These are phyloP conservation scores for Solanum microdontum DNA, from an alignment of 257 asterid genomes.

Conservation along the genomic window DNA sequence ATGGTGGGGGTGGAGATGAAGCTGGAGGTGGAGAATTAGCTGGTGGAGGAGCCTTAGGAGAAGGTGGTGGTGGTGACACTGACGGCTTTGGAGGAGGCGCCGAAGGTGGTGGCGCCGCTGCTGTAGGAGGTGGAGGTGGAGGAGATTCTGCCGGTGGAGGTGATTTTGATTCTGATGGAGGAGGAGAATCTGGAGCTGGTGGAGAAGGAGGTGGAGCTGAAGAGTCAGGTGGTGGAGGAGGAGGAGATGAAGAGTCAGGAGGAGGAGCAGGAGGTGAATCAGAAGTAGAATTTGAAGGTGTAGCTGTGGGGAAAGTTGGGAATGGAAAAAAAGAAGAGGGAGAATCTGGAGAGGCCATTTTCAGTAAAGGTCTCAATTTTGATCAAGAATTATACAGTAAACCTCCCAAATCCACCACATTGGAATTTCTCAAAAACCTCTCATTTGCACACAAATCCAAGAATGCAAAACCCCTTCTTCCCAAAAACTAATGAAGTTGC, in stretches of 20 bases:
- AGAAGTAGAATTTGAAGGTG: slow-evolving; percentile 18
- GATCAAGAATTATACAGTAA: background rate
- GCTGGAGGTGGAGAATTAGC: slow-evolving; percentile 22
- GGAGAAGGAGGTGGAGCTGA: slow-evolving; percentile 37
- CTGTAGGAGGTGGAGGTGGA: slow-evolving; percentile 9
- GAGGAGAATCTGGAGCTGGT: slow-evolving; percentile 6
- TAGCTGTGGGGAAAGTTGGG: background rate
- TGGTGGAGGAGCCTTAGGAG: slow-evolving; percentile 26
- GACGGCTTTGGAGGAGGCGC: slow-evolving; percentile 15
- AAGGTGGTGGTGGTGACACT: slow-evolving; percentile 7
- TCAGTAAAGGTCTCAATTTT: background rate
- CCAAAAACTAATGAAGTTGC: background rate
- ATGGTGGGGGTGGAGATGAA: slow-evolving; percentile 19
- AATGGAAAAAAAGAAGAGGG: slow-evolving; percentile 24
- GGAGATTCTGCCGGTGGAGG: slow-evolving; percentile 14
- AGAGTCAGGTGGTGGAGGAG: slow-evolving; percentile 19
- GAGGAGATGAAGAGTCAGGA: slow-evolving; percentile 21
- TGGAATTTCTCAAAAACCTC: background rate
- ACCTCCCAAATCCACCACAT: background rate
- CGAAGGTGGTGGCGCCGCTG: slow-evolving; percentile 1
- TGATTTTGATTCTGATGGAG: slow-evolving; percentile 24
- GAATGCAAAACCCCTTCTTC: background rate
- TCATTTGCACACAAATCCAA: background rate
- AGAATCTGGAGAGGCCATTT: slow-evolving; percentile 25
- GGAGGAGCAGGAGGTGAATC: slow-evolving; percentile 13